phyloP scores from a whole-genome alignment of 2,329 filamentous ascomycete genomes.

The Colletotrichum spinosum region DNA sequence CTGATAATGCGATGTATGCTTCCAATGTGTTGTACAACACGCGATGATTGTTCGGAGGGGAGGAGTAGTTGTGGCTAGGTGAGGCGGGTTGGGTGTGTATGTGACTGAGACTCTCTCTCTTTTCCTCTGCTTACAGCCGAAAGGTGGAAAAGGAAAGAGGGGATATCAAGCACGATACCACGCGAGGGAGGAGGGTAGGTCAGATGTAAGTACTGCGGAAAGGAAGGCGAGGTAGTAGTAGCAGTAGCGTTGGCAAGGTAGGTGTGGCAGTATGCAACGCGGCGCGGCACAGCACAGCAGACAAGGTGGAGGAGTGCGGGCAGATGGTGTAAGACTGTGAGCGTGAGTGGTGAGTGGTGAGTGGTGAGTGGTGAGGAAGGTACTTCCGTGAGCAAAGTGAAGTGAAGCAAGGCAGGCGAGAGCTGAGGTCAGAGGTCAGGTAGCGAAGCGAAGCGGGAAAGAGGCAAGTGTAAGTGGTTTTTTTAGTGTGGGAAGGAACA shows the following conservation, averaged over 20 bases:
- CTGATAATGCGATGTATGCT: conserved; percentile 21
- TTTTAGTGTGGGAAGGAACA: conserved; percentile 11
- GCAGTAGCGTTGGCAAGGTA: too few relatives aligned
- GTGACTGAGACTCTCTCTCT: conserved; percentile 7
- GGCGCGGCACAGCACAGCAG: conserved; percentile 23
- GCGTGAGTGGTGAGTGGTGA: neutral
- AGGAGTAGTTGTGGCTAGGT: neutral
- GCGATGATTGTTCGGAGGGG: neutral
- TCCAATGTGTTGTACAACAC: neutral
- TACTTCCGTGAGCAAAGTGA: neutral
- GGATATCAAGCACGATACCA: conserved; percentile 34
- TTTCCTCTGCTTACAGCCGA: conserved; percentile 16
- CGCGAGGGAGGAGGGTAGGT: conserved; percentile 37
- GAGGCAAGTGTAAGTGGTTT: conserved; percentile 19
- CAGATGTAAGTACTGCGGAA: conserved; percentile 29
- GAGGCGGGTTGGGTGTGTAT: conserved; percentile 7
- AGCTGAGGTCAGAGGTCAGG: neutral
- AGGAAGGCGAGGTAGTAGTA: neutral
- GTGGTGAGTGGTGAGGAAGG: neutral
- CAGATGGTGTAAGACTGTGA: neutral
- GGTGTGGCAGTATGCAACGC: conserved; percentile 1
- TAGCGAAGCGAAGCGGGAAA: neutral
- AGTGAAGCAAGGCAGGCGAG: neutral
- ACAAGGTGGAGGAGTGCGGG: conserved; percentile 4
- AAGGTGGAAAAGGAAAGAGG: conserved; percentile 37